Evolutionary conservation across 2,329 filamentous ascomycete species (phyloP).

Genomic region (Amylocarpus encephaloides): DNA sequence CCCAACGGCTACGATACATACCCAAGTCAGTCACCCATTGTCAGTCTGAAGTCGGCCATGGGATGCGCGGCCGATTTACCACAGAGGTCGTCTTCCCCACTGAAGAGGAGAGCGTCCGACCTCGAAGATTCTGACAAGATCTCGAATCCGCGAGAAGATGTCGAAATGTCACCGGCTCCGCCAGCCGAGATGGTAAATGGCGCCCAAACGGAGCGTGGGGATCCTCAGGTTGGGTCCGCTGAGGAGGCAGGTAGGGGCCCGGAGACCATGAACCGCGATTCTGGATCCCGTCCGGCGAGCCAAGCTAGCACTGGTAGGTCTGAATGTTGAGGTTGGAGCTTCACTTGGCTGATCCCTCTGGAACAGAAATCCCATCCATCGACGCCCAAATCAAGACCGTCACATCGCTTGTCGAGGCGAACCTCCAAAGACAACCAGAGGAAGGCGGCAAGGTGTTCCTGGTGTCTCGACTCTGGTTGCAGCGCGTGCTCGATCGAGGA

Average conservation of each 20-base stretch:
- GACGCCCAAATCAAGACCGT: conserved; percentile 73
- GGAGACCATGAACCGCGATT: not conserved
- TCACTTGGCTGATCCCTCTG: not conserved
- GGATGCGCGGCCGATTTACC: conserved; percentile 51
- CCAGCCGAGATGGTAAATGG: conserved; percentile 10
- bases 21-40: conserved; percentile 45
- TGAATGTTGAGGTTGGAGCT: not conserved
- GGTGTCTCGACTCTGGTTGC: conserved; percentile 74
- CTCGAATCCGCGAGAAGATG: conserved; percentile 28
- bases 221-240: conserved; percentile 15
- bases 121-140: conserved; percentile 24
- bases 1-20: conserved; percentile 22
- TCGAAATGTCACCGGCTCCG: conserved; percentile 29
- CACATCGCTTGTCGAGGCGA: conserved; percentile 51
- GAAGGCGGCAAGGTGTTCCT: conserved; percentile 73
- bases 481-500: conserved; percentile 61
- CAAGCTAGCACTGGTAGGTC: conserved; percentile 6
- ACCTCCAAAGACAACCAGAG: conserved; percentile 40
- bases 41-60: conserved; percentile 50
- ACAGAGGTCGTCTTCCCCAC: conserved; percentile 56
- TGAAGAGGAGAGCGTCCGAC: conserved; percentile 53
- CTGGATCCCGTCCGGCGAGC: not conserved
- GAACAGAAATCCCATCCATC: conserved; percentile 37
- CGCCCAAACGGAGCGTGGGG: conserved; percentile 9
- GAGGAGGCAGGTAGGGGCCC: conserved; percentile 21